phyloP scores from a whole-genome alignment of 768 basidiomycete genomes.

The Naematelia aurantialba region DNA sequence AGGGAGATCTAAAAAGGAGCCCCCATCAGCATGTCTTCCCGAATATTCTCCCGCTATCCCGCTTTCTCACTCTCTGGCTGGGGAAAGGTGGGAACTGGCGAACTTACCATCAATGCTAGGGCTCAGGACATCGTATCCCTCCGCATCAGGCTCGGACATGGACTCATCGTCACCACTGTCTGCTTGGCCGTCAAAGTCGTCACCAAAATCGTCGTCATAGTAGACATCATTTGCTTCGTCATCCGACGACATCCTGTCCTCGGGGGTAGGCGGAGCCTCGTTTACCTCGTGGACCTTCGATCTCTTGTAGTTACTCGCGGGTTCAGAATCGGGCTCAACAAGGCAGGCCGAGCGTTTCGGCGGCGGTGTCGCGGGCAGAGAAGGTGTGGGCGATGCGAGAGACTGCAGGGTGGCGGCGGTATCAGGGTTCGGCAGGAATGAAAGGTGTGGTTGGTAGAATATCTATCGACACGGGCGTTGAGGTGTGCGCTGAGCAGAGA shows the following conservation, averaged over 20 bases:
- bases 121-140: slow-evolving; percentile 41
- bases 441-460: too few species aligned
- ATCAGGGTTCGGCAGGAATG: not conserved
- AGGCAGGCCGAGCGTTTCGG: not conserved
- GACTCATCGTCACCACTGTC: slow-evolving; percentile 34
- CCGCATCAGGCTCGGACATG: slow-evolving; percentile 36
- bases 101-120: slow-evolving; percentile 42
- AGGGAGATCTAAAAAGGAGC: slow-evolving; percentile 25
- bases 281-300: not conserved
- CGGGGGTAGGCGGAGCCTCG: not conserved
- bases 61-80: too few species aligned
- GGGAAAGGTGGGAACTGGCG: not conserved
- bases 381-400: not conserved
- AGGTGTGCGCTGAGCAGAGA: too few species aligned
- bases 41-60: not conserved
- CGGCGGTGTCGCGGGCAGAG: not conserved
- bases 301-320: too few species aligned
- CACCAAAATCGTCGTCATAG: slow-evolving; percentile 24
- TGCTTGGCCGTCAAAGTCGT: slow-evolving; percentile 24
- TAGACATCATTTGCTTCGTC: slow-evolving; percentile 31
- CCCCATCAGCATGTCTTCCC: not conserved
- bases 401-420: slow-evolving; percentile 20
- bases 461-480: too few species aligned
- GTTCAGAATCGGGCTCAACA: too few species aligned
- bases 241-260: slow-evolving; percentile 36